These are phyloP conservation scores for Coix lacrymajobi DNA, from an alignment of 176 grass and related monocot genomes.

Conservation along the genomic window DNA sequence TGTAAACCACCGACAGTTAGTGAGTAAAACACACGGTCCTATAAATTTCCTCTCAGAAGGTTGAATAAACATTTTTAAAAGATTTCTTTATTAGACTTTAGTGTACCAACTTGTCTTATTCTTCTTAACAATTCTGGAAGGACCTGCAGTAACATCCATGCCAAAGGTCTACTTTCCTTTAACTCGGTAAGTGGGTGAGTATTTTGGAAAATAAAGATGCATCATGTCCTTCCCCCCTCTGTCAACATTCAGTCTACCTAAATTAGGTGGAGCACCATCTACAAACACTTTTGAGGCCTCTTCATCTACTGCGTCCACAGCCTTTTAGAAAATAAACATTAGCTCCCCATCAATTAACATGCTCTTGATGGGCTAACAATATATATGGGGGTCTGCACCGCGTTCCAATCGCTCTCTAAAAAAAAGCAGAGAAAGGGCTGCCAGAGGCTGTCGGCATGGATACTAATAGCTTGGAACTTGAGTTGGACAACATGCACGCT, in stretches of 20 bases:
- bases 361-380: slow-evolving; percentile 3
- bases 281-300: not conserved
- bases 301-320: not conserved
- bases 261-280: slow-evolving; percentile 9
- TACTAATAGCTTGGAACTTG: not conserved
- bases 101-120: slow-evolving; percentile 22
- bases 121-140: not conserved
- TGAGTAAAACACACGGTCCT: not conserved
- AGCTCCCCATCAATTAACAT: not conserved
- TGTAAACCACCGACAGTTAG: not conserved
- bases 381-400: not conserved
- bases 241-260: slow-evolving; percentile 23
- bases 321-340: slow-evolving; percentile 5
- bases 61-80: not conserved
- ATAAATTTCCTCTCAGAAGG: not conserved
- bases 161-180: not conserved
- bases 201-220: not conserved
- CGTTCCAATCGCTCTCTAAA: not conserved
- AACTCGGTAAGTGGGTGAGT: not conserved
- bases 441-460: slow-evolving; percentile 5
- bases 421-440: not conserved
- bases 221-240: not conserved
- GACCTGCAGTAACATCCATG: not conserved
- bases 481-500: not conserved
- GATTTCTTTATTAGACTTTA: not conserved